Evolutionary conservation across 495 filamentous ascomycete species (phyloP).

Genomic region (Aspergillus incahuasiensis): DNA sequence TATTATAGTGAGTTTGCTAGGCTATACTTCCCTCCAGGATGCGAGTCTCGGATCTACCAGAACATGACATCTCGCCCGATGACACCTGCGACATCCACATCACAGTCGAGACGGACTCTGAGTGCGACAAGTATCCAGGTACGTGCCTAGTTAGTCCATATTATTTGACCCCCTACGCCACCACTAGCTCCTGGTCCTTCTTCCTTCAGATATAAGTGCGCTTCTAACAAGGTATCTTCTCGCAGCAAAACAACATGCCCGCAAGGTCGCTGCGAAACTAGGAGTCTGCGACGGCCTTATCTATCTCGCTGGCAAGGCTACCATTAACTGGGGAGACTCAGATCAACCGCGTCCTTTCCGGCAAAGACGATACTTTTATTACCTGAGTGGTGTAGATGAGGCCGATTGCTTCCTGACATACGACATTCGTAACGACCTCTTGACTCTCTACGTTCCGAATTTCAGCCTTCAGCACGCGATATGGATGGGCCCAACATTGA

Average conservation of each 20-base stretch:
- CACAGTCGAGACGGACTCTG: constrained; percentile 21
- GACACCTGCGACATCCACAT: constrained; percentile 33
- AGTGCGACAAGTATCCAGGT: constrained; percentile 45
- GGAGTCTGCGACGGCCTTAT: constrained; percentile 60
- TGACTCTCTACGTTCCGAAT: constrained; percentile 91
- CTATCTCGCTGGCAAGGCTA: constrained; percentile 78
- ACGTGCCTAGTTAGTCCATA: constrained; percentile 12
- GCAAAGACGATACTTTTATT: constrained; percentile 91
- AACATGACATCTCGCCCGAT: constrained; percentile 25
- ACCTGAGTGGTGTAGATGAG: constrained; percentile 78
- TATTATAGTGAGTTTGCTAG: neutral
- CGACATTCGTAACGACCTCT: constrained; percentile 62
- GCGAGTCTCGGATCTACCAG: constrained; percentile 14
- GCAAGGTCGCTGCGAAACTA: constrained; percentile 64
- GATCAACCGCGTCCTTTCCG: constrained; percentile 73
- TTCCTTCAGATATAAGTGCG: neutral
- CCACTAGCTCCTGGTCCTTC: neutral
- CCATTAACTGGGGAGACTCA: constrained; percentile 68
- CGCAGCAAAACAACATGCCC: constrained; percentile 75
- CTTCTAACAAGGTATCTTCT: neutral
- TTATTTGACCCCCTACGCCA: neutral
- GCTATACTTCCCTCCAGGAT: constrained; percentile 2
- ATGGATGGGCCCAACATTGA: constrained; percentile 89
- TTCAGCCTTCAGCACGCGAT: constrained; percentile 82
- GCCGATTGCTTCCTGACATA: constrained; percentile 82